Conservation (phyloP, 1,284 basidiomycete genomes). For the Tilletia walkeri region DNA sequence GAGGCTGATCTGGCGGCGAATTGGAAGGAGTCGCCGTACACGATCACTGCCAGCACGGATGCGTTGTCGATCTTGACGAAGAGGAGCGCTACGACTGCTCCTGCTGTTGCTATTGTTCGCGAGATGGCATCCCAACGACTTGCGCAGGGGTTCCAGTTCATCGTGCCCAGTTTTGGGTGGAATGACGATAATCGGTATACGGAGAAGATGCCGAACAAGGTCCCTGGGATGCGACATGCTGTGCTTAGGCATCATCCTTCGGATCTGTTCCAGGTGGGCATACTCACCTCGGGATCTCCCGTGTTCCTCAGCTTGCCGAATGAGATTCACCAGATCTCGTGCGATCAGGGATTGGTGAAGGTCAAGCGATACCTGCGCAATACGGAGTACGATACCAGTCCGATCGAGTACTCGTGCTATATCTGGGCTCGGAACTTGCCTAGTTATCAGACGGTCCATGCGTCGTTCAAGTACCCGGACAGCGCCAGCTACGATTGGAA, state of each 20-base stretch:
- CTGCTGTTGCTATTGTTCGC: slow-evolving; percentile 73
- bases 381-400: slow-evolving; percentile 64
- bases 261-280: slow-evolving; percentile 53
- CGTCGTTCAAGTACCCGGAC: slow-evolving; percentile 75
- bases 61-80: slow-evolving; percentile 52
- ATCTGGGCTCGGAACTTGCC: slow-evolving; percentile 88
- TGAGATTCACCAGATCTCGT: slow-evolving; percentile 88
- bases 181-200: not conserved
- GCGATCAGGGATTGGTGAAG: slow-evolving; percentile 78
- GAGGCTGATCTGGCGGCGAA: slow-evolving; percentile 43
- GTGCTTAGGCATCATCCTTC: slow-evolving; percentile 42
- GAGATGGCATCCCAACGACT: slow-evolving; percentile 90
- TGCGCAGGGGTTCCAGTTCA: slow-evolving; percentile 94
- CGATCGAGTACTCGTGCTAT: slow-evolving; percentile 78
- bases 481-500: slow-evolving; percentile 62
- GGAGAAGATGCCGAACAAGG: not conserved
- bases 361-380: slow-evolving; percentile 82
- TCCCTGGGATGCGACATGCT: slow-evolving; percentile 22
- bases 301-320: slow-evolving; percentile 92
- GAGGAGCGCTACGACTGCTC: slow-evolving; percentile 64
- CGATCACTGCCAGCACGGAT: slow-evolving; percentile 47
- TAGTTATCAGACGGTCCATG: slow-evolving; percentile 76
- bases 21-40: slow-evolving; percentile 55
- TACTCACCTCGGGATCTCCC: slow-evolving; percentile 59
- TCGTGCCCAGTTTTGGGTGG: slow-evolving; percentile 55